Base-by-base conservation (phyloP, 495 filamentous ascomycete genomes). In the Antarctomyces pellizariae region DNA sequence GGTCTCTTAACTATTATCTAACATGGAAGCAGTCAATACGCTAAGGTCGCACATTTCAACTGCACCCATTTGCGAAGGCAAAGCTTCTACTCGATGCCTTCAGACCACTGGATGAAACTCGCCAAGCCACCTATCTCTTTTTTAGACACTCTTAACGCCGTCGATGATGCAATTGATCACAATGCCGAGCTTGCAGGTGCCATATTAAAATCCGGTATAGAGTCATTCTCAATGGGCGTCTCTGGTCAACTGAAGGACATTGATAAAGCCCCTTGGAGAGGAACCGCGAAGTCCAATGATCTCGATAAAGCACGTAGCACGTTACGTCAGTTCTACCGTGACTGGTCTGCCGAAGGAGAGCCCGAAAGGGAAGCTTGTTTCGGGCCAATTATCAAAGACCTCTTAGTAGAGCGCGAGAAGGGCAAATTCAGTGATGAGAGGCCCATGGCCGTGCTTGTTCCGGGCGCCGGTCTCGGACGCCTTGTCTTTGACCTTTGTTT, bases 231-330 rank as follows among this genome's bases (percentile, higher is more conserved):
- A 10, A 29, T 14, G 16, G n/a, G 22, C 9, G 31, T 26, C 25
- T 37, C 12, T 29, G 29, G 14, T 19, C 30, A 17, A 16, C 25
- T 22, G 23, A 33, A 10, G 32, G 28, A 19, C 16, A 33, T 21
- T 40, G 48, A 8, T 34, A 37, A 16, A 37, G 16, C 6, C 37
- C 53, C 42, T 19, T 83, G 78, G 73, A 52, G 57, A 27, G 66
- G 61, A 7, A 50, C 55, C 18, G 66, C 80, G 3, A 82, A 64
- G 12, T 39, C 58, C 12, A 50, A 51, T 2, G 83, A 93, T 44
- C 38, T 89, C 25, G 80, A 86, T 38, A 99, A 93, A 47, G 86
- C 83, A 10, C 62, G 74, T 34, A 84, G 75, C 27, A 92, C 79
- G 4, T 56, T 99, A 26, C 61, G 80, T 12, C 86, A 99, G 43